A percentile compares a stretch with the other conserved stretches of the same genome.
These are phyloP conservation scores for Cryphonectria japonica DNA, from an alignment of 2,329 filamentous ascomycete genomes.

Conservation along the genomic window DNA sequence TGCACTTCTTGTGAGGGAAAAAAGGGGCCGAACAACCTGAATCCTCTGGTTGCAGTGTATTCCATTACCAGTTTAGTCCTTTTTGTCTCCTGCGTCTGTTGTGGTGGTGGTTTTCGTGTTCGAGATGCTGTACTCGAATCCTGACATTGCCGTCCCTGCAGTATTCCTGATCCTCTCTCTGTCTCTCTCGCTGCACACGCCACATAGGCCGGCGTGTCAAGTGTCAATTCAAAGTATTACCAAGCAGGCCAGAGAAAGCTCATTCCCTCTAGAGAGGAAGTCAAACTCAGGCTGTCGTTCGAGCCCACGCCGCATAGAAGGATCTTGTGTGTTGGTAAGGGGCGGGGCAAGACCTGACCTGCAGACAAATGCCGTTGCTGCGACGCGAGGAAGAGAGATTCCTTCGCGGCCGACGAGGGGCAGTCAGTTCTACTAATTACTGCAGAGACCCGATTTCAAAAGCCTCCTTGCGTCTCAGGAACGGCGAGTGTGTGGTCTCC, in stretches of 20 bases:
- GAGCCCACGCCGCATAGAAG: background rate
- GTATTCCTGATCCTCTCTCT: background rate
- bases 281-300: background rate
- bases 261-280: background rate
- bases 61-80: background rate
- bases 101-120: background rate
- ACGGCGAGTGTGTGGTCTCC: background rate
- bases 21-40: background rate
- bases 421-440: background rate
- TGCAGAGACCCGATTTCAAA: background rate
- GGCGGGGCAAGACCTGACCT: background rate
- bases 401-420: background rate
- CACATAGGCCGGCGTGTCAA: background rate
- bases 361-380: background rate
- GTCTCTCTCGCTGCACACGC: background rate
- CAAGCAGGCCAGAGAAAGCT: background rate
- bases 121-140: background rate
- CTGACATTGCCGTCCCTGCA: background rate
- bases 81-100: background rate
- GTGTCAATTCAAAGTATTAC: background rate
- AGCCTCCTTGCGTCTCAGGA: background rate
- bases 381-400: background rate
- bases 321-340: background rate
- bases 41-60: background rate
- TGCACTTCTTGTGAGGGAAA: background rate